Evolutionary conservation across 768 basidiomycete genomes (phyloP), one percentile per base, ranked within the genome.

Genomic region (Cystobasidiopsis lactophilus): DNA sequence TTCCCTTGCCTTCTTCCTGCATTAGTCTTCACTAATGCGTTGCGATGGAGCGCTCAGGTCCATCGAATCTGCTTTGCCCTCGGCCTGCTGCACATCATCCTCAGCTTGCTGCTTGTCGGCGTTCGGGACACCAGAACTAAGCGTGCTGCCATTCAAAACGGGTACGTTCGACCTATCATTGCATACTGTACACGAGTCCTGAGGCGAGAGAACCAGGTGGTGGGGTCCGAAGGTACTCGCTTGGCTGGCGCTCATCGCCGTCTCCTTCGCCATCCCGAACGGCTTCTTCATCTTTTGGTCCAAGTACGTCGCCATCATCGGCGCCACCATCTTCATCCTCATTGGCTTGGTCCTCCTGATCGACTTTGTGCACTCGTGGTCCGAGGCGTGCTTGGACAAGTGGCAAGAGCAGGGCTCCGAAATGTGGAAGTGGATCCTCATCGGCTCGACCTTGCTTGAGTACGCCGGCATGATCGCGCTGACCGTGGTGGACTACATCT

Each of bases 201-300:
- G 2, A 16, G 23, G 16, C 29, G 9, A 7, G n/a, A n/a, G 9
- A 26, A 26, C 18, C 59, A 91, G 88, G 27, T 98, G 88, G 88
- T 98, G 93, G 93, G 93, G 93, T 23, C 91, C 88, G 2, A 98
- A 98, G 65, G 78, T 84, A 48, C 73, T 93, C 9, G 70, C 82
- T 9, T 98, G 89, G 85, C 64, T 93, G 33, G 61, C 85, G 56
- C 75, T 98, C 53, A 71, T 86, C 44, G 73, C 73, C 57, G 67
- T 81, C 23, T 80, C 83, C 1, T 98, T 96, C 73, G 79, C 89
- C 67, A 91, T 96, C 62, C 93, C 91, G 0, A 95, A 95, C 66
- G 81, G 76, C 44, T 88, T 89, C 75, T 96, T 96, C 71, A 88
- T 96, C 70, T 84, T 93, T 66, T 96, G 86, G 82, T 89, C 88